Base-by-base conservation (phyloP, 177 flowering plant genomes). In the Vitis hybrid region DNA sequence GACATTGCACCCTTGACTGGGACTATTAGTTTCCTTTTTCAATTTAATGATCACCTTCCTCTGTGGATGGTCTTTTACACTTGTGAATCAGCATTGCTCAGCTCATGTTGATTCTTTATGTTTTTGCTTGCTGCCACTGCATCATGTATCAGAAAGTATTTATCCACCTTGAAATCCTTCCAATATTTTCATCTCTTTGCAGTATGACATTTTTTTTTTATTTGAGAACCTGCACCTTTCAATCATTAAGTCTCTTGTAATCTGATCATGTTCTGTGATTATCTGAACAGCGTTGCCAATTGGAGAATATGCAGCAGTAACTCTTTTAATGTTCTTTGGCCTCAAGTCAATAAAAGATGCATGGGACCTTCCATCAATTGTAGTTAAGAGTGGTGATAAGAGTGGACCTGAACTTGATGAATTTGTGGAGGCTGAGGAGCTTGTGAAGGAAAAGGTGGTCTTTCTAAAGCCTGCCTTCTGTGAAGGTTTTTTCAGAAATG, bases 281-380 rank as follows among this genome's bases (percentile, higher is more conserved):
- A 60, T 74, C 19, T 75, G 14, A 65, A 72, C 92, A 95, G 99
- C 99, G 55, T 76, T 95, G 83, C 99, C 99, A 34, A 80, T 95
- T 68, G 99, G 99, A 84, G 99, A 95, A 81, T 95, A 91, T 81
- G 93, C 93, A 8, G 99, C 99, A 15, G 87, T 95, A 34, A 77
- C 97, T 60, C 97, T 95, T 76, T 81, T 95, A 34, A 60, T 90
- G 85, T 93, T 95, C 78, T 95, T 95, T 71, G 98, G 99, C 34
- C 83, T 93, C 26, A 95, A 87, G 74, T 82, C 99, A 32, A 88
- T 95, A 71, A 95, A 93, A 80, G 93, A 91, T 84, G 97, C 99
- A 62, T 95, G 99, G 99, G 91, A 90, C 62, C 90, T 93, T 74
- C 98, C 99, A 62, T 81, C 94, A 39, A 67, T 70, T 56, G 82